phyloP scores from a whole-genome alignment of 306 rosid genomes.

The Cyclanthera cordifolia region DNA sequence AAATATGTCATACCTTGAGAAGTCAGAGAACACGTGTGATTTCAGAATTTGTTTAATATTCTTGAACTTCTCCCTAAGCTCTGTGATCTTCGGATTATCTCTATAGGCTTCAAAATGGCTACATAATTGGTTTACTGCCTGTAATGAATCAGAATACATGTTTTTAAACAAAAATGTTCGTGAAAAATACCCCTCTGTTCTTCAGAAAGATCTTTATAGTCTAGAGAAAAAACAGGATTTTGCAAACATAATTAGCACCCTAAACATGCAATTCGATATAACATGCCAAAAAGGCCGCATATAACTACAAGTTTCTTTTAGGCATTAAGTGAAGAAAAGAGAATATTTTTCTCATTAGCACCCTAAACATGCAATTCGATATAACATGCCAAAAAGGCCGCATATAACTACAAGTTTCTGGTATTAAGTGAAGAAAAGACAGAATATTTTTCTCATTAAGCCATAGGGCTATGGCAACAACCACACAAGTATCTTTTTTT shows the following conservation, averaged over 20 bases:
- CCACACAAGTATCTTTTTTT: neutral
- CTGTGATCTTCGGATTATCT: constrained; percentile 93
- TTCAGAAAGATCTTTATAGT: neutral
- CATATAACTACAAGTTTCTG: neutral
- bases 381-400: neutral
- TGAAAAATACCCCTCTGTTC: neutral
- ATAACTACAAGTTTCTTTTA: neutral
- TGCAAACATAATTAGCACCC: neutral
- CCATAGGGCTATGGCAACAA: neutral
- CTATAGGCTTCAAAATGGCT: constrained; percentile 96
- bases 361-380: neutral
- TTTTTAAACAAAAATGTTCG: neutral
- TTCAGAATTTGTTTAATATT: constrained; percentile 94
- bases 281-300: neutral
- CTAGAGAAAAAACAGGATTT: neutral
- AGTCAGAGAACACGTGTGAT: constrained; percentile 96
- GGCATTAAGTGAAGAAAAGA: neutral
- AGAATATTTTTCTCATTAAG: neutral
- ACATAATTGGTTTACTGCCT: constrained; percentile 98
- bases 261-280: neutral
- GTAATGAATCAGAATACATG: constrained; percentile 23
- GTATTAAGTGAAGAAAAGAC: neutral
- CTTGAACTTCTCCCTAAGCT: constrained; percentile 94
- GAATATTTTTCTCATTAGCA: neutral
- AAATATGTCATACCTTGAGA: constrained; percentile 55